These are phyloP conservation scores for Mrakia blollopis DNA, from an alignment of 768 basidiomycete genomes.

Conservation along the genomic window DNA sequence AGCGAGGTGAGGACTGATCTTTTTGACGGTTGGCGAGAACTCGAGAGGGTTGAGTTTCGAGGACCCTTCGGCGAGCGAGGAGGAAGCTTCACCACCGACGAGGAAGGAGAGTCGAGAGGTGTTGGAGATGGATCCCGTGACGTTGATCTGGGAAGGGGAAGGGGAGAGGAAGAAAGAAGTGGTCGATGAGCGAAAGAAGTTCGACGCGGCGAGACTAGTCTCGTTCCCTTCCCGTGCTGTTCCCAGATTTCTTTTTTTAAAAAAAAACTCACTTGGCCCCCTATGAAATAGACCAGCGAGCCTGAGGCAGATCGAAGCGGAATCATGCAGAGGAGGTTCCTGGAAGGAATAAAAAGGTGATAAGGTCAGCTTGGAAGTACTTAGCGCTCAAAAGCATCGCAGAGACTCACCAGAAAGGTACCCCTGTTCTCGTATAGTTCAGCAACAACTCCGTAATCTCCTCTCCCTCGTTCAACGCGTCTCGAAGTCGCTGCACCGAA, in stretches of 20 bases:
- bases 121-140: constrained; percentile 19
- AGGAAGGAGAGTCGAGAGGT: constrained; percentile 24
- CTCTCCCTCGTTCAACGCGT: constrained; percentile 21
- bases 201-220: neutral
- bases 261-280: constrained; percentile 23
- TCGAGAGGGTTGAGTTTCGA: constrained; percentile 25
- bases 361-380: neutral
- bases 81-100: constrained; percentile 22
- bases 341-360: too few relatives aligned
- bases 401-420: neutral
- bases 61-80: constrained; percentile 13
- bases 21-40: constrained; percentile 17
- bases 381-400: neutral
- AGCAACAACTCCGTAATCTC: constrained; percentile 20
- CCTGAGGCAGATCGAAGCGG: constrained; percentile 16
- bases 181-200: neutral
- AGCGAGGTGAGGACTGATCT: constrained; percentile 5
- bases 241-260: too few relatives aligned
- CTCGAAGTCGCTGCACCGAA: constrained; percentile 13
- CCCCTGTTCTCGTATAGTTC: constrained; percentile 11
- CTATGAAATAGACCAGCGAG: constrained; percentile 21
- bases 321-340: constrained; percentile 25
- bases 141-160: constrained; percentile 17
- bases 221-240: too few relatives aligned
- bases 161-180: neutral